Evolutionary conservation across 2,329 filamentous ascomycete genomes (phyloP), one percentile per base, ranked within the genome.

Genomic region (Podosphaera aphanis): DNA sequence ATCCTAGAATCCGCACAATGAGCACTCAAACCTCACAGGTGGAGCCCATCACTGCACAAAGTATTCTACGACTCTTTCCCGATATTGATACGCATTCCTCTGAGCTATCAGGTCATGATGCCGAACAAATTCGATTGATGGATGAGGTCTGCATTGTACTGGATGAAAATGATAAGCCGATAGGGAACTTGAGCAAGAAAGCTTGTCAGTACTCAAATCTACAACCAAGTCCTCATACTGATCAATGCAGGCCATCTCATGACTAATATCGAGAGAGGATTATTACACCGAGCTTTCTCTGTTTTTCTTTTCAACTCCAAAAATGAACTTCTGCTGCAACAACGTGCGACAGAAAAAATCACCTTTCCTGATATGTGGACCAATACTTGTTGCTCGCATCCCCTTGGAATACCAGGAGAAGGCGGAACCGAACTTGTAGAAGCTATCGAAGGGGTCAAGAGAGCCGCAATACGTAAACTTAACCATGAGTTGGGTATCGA

Each of bases 341-440:
- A 95, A 68, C 82, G 90, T 54, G 90, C 90, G 23, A 68, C 77
- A 36, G 88, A 95, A 67, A 98, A 98, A 70, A 98, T 98, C 60
- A 98, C 90, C 5, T 98, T 98, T 66, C 88, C 90, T 43, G 84
- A 93, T 61, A 86, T 94, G 79, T 98, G 90, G 90, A 98, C 90
- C 52, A 98, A 98, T 66, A 98, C 90, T 27, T 98, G 90, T 72
- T 98, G 90, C 70, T 98, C 90, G 35, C 90, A 98, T 64, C 90
- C 90, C 4, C 72, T 98, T 49, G 83, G 83, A 46, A 81, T 94
- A 53, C 82, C 90, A 7, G 79, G 80, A 52, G 90, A 98, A 73
- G 93, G 84, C 21, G 90, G 90, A 51, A 73, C 77, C 27, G 80
- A 79, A 53, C 69, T 98, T 38, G 71, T 78, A 43, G 81, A 83